Percentiles rank a stretch among this genome's conserved stretches.
Conservation (phyloP, 1,284 basidiomycete genomes). For the Ceratorhiza oryzae-sativae region DNA sequence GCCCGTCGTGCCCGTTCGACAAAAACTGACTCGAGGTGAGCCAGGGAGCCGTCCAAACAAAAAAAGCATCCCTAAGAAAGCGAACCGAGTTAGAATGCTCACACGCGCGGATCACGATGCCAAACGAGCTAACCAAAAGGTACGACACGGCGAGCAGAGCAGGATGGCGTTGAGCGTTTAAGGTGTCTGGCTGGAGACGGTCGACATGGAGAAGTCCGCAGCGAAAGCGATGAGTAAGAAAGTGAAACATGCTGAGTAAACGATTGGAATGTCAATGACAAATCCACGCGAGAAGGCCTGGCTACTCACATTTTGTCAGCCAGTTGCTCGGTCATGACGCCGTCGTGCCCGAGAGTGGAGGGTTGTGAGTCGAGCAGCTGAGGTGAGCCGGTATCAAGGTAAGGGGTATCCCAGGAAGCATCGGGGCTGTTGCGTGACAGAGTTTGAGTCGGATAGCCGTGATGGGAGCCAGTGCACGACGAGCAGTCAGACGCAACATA, state of each 20-base stretch:
- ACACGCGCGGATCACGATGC: background rate
- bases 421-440: background rate
- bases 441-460: background rate
- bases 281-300: background rate
- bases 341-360: conserved; percentile 7
- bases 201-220: conserved; percentile 29
- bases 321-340: conserved; percentile 7
- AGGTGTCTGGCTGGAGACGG: conserved; percentile 17
- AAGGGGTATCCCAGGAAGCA: conserved; percentile 15
- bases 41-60: conserved; percentile 26
- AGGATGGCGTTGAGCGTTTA: conserved; percentile 32
- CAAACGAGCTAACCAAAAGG: conserved; percentile 8
- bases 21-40: conserved; percentile 25
- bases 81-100: background rate
- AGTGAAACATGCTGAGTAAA: conserved; percentile 32
- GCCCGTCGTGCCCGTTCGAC: conserved; percentile 32
- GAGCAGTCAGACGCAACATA: conserved; percentile 34
- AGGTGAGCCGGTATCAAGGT: conserved; percentile 5
- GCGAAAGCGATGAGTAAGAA: conserved; percentile 34
- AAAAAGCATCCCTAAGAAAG: conserved; percentile 36
- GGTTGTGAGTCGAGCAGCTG: conserved; percentile 24
- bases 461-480: conserved; percentile 11
- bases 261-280: conserved; percentile 4
- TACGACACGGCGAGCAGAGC: conserved; percentile 18
- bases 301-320: conserved; percentile 17